Base-by-base conservation (phyloP, 768 basidiomycete species). In the Cystobasidiopsis lactophilus region DNA sequence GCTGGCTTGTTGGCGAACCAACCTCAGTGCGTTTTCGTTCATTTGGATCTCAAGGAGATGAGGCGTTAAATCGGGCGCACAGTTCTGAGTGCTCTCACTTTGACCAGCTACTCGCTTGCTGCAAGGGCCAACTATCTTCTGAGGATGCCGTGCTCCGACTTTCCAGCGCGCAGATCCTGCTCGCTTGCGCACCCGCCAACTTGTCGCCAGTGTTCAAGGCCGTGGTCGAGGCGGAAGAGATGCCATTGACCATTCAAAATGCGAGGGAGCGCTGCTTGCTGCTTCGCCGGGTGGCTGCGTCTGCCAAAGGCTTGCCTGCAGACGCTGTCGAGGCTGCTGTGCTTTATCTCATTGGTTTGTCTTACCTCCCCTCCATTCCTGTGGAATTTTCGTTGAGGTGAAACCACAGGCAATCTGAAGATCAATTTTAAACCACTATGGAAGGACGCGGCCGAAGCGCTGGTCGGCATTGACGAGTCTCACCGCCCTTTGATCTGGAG, bases 371-470 rank as follows among this genome's bases (percentile, higher is more conserved):
- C 35, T 9, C 16, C 4, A n/a, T 54, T 53, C 23, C 47, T 21
- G 21, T 4, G 1, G 0, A 24, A 4, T 35, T n/a, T n/a, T n/a
- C n/a, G n/a, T 11, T 10, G 18, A 27, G 9, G 5, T 19, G 37
- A 13, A 5, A 5, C 5, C 1, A 4, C 60, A 80, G 84, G 82
- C 5, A 89, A 93, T 64, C 71, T 95, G 50, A 95, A 96, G 69
- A 81, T 95, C 55, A 91, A 88, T 64, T 69, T 96, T 41, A 75
- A 84, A 27, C 93, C 93, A 0, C 63, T 93, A 16, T 98, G 89
- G 82, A 74, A 77, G 3, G 80, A 88, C 18, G 77, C 86, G 3
- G 73, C 78, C 13, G 24, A 10, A 2, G 23, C n/a, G 16, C 51
- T 55, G 3, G 31, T 24, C 5, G 9, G 37, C 11, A 11, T 50